Base-by-base conservation (phyloP, 176 grass and related monocot species). In the Pontederia paniculata region DNA sequence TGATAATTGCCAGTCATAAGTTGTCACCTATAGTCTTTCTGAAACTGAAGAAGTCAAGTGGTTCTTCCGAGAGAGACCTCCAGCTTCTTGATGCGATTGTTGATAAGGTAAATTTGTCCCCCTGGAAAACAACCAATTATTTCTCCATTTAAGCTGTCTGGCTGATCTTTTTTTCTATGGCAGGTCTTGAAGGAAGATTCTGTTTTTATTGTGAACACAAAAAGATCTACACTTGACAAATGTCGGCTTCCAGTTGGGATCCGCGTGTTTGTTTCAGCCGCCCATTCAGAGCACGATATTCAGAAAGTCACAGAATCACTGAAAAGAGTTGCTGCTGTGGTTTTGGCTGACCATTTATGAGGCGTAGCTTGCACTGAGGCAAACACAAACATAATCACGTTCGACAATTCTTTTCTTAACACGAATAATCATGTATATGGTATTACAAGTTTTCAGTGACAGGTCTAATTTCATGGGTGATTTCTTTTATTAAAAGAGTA, bases 111-210 rank as follows among this genome's bases (percentile, higher is more conserved):
- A 80, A 69, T 69, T 60, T 0, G 17, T 62, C 62, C 55, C 1
- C 10, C 55, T 47, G 22, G 57, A 14, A 66, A 41, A 10, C 12
- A 23, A 31, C 23, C 45, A 67, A 43, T 50, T 48, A 28, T 65
- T 45, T 42, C 37, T 16, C 13, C 41, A 2, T 42, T 8, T 9
- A 58, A 58, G 15, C n/a, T 42, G 0, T 19, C 21, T 43, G 17
- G n/a, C 12, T 28, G 22, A 50, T 4, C 49, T 12, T 14, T 62
- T 69, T 43, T 69, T 72, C 23, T 37, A 50, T 10, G 20, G 59
- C 60, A 96, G 91, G 52, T 76, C 44, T 69, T 89, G 73, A 78
- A 84, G 60, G 86, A 97, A 68, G 91, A 97, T 81, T 89, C 82
- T 8, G 85, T 96, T 64, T 83, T 90, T 64, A 66, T 97, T 12